phyloP scores from a whole-genome alignment of 2,329 filamentous ascomycete species.

The Akanthomyces dipterigenus region DNA sequence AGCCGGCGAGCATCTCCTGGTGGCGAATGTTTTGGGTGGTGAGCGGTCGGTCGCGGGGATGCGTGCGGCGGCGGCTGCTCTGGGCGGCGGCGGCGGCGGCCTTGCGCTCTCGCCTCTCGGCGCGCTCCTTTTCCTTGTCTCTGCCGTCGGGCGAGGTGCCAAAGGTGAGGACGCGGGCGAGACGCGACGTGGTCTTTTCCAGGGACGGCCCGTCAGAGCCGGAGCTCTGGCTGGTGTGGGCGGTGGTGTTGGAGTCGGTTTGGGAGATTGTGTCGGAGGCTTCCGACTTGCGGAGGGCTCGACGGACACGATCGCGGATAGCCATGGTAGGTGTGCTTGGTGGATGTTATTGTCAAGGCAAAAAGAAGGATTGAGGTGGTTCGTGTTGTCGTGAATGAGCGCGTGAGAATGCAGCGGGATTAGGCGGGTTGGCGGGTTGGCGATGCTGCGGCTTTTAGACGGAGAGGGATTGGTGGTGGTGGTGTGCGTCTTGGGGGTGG shows the following conservation, averaged over 20 bases:
- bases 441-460: neutral
- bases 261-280: slow-evolving; percentile 26
- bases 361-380: neutral
- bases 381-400: neutral
- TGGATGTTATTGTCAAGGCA: no score
- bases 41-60: slow-evolving; percentile 39
- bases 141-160: slow-evolving; percentile 17
- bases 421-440: neutral
- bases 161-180: slow-evolving; percentile 27
- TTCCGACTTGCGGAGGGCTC: slow-evolving; percentile 32
- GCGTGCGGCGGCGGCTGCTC: slow-evolving; percentile 17
- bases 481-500: neutral
- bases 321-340: slow-evolving; percentile 28
- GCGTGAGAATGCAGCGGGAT: neutral
- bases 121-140: slow-evolving; percentile 15
- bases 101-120: slow-evolving; percentile 15
- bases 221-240: slow-evolving; percentile 18
- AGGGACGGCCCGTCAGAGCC: slow-evolving; percentile 23
- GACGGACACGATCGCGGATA: slow-evolving; percentile 36
- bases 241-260: slow-evolving; percentile 23
- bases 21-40: slow-evolving; percentile 39
- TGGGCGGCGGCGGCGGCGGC: slow-evolving; percentile 11
- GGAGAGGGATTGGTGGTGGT: slow-evolving; percentile 1
- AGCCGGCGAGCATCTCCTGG: slow-evolving; percentile 40
- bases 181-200: slow-evolving; percentile 24